Conservation (phyloP, 2,329 filamentous ascomycete genomes). For the Ceratocystis huliohia region DNA sequence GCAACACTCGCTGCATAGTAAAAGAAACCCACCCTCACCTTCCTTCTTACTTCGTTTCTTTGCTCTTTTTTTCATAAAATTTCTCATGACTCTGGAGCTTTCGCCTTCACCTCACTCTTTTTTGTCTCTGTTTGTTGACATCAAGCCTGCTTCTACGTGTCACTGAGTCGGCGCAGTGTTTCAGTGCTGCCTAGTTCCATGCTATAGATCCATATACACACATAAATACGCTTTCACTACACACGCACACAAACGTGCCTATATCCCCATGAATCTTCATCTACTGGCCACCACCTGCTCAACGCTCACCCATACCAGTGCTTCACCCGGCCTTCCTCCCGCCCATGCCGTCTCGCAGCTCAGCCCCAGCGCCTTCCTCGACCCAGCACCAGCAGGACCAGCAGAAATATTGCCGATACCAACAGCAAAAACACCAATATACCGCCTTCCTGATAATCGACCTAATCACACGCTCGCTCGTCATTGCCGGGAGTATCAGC, state of each 20-base stretch:
- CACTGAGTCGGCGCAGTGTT: not conserved
- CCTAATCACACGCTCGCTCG: slow-evolving; percentile 10
- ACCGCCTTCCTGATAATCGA: slow-evolving; percentile 13
- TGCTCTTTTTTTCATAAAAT: not conserved
- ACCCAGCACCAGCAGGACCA: not conserved
- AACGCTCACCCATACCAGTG: no score
- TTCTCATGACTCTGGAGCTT: not conserved
- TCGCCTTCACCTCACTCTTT: not conserved
- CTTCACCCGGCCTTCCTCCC: not conserved
- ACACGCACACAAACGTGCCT: not conserved
- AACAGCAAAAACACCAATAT: not conserved
- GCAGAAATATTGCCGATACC: not conserved
- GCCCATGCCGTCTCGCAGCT: slow-evolving; percentile 9
- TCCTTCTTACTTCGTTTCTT: not conserved
- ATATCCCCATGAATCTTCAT: not conserved
- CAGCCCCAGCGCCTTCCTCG: not conserved
- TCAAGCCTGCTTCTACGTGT: not conserved
- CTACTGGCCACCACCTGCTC: not conserved
- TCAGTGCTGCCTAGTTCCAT: not conserved
- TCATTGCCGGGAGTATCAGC: slow-evolving; percentile 4
- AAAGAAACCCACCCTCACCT: not conserved
- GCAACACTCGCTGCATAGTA: not conserved
- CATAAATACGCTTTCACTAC: slow-evolving; percentile 1
- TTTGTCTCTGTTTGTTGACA: not conserved
- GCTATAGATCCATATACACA: slow-evolving; percentile 1